Conservation (phyloP, 2,329 filamentous ascomycete genomes). For the Ophiosphaerella korrae region DNA sequence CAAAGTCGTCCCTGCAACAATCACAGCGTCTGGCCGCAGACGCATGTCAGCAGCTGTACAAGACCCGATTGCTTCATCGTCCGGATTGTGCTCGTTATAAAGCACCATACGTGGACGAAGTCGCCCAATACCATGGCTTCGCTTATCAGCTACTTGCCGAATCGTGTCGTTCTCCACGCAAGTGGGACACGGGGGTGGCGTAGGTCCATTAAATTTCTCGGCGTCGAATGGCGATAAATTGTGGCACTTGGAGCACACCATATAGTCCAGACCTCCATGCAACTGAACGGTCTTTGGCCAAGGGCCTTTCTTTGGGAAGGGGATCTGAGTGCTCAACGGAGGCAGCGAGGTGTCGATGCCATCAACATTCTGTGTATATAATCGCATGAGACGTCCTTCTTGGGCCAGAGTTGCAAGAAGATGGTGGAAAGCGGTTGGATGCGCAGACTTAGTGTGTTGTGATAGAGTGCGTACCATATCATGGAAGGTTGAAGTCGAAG, state of each 20-base stretch:
- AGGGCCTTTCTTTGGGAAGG: conserved; percentile 80
- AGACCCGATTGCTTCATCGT: conserved; percentile 92
- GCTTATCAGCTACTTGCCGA: conserved; percentile 79
- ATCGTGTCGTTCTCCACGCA: conserved; percentile 78
- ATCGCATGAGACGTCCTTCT: conserved; percentile 82
- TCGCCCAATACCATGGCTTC: conserved; percentile 90
- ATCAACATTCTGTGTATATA: conserved; percentile 98
- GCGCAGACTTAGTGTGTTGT: conserved; percentile 73
- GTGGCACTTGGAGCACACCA: conserved; percentile 94
- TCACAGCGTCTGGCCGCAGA: conserved; percentile 83
- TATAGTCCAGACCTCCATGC: conserved; percentile 90
- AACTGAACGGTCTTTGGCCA: conserved; percentile 95
- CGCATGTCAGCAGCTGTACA: conserved; percentile 87
- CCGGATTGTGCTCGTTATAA: conserved; percentile 96
- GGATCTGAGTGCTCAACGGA: conserved; percentile 79
- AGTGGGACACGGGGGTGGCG: conserved; percentile 76
- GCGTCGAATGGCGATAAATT: conserved; percentile 76
- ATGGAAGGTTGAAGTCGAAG: conserved; percentile 88
- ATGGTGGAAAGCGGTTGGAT: conserved; percentile 90
- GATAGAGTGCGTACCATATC: conserved; percentile 93
- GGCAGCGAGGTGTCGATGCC: conserved; percentile 85
- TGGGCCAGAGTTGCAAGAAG: conserved; percentile 87
- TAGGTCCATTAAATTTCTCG: conserved; percentile 80
- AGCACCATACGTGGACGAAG: conserved; percentile 91
- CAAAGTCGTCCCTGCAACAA: conserved; percentile 93